phyloP scores from a whole-genome alignment of 495 filamentous ascomycete species.

The Talaromyces ruber region DNA sequence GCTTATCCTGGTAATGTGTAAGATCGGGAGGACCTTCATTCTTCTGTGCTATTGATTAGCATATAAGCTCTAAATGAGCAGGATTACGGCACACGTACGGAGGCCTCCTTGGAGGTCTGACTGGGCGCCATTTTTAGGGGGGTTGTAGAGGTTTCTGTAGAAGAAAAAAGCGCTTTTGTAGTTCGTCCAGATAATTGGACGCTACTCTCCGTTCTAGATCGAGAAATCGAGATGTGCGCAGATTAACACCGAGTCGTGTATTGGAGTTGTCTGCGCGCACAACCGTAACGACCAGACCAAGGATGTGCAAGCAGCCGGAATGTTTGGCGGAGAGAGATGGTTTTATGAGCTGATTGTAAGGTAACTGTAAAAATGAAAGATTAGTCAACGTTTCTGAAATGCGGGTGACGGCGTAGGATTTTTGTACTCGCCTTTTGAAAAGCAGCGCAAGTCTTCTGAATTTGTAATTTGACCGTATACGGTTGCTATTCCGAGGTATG shows the following conservation, averaged over 20 bases:
- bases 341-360: not conserved
- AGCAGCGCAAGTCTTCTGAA: not conserved
- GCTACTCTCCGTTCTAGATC: not conserved
- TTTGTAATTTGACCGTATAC: not conserved
- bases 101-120: not conserved
- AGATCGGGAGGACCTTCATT: conserved; percentile 33
- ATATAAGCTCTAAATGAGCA: not conserved
- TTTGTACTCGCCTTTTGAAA: not conserved
- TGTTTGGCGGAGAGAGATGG: not conserved
- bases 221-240: not conserved
- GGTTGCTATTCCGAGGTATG: not conserved
- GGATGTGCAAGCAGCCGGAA: not conserved
- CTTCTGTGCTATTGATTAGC: not conserved
- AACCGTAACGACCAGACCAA: not conserved
- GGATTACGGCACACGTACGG: not conserved
- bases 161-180: not conserved
- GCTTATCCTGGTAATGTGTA: conserved; percentile 53
- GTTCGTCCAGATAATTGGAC: not conserved
- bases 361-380: not conserved
- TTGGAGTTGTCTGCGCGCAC: conserved; percentile 1
- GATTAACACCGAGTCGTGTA: conserved; percentile 1
- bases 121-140: not conserved
- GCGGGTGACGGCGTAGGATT: not conserved
- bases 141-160: not conserved
- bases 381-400: not conserved